Percentiles rank a stretch among this genome's conserved stretches.
phyloP scores from a whole-genome alignment of 768 basidiomycete genomes.

The Mycena olivaceomarginata region DNA sequence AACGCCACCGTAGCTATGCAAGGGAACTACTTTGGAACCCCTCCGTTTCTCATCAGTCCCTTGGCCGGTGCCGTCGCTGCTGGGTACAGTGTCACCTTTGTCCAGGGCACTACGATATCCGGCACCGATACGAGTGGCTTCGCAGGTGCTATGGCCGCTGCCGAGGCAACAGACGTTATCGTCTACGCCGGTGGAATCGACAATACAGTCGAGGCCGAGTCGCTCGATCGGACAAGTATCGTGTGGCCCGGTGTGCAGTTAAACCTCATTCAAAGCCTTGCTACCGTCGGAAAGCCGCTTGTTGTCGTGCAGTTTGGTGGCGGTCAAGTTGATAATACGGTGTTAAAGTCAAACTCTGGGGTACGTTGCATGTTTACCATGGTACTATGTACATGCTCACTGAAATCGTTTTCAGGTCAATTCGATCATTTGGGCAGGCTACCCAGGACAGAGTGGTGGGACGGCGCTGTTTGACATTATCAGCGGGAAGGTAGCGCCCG shows the following conservation, averaged over 20 bases:
- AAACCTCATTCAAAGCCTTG: slow-evolving; percentile 66
- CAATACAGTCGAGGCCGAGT: slow-evolving; percentile 69
- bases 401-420: slow-evolving; percentile 61
- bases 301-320: slow-evolving; percentile 75
- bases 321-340: slow-evolving; percentile 72
- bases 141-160: slow-evolving; percentile 69
- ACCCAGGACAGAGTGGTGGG: slow-evolving; percentile 75
- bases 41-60: slow-evolving; percentile 70
- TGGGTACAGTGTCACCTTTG: slow-evolving; percentile 67
- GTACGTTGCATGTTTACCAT: slow-evolving; percentile 69
- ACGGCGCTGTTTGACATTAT: slow-evolving; percentile 72
- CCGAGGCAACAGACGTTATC: slow-evolving; percentile 67
- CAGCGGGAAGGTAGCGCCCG: slow-evolving; percentile 68
- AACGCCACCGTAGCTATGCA: slow-evolving; percentile 75
- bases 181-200: slow-evolving; percentile 76
- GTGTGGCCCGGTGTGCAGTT: slow-evolving; percentile 76
- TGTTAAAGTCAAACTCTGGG: slow-evolving; percentile 62
- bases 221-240: slow-evolving; percentile 67
- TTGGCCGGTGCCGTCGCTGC: slow-evolving; percentile 66
- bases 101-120: slow-evolving; percentile 61
- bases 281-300: slow-evolving; percentile 69
- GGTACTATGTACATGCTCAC: slow-evolving; percentile 16
- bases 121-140: slow-evolving; percentile 66
- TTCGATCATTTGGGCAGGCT: slow-evolving; percentile 74
- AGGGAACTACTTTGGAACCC: slow-evolving; percentile 75